phyloP scores from a whole-genome alignment of 1,284 basidiomycete species.

The Cystobasidium slooffiae region DNA sequence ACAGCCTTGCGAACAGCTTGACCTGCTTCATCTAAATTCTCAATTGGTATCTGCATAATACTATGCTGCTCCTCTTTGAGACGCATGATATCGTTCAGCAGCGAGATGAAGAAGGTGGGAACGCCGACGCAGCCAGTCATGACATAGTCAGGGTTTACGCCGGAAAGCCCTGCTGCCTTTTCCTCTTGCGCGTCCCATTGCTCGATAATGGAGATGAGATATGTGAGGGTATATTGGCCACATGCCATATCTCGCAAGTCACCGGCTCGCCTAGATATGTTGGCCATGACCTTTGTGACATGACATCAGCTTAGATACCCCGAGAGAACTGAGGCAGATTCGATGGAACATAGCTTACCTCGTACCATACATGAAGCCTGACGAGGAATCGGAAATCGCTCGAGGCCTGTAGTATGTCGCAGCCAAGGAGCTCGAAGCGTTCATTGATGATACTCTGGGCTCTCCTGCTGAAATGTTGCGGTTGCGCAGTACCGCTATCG shows the following conservation, averaged over 20 bases:
- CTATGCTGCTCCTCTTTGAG: constrained; percentile 39
- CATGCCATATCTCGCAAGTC: constrained; percentile 35
- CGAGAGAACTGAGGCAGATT: neutral
- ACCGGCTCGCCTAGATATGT: constrained; percentile 27
- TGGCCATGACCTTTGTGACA: constrained; percentile 25
- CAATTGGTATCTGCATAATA: constrained; percentile 9
- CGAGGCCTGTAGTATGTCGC: constrained; percentile 1
- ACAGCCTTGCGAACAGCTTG: constrained; percentile 10
- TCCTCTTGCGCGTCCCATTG: constrained; percentile 37
- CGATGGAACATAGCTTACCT: constrained; percentile 3
- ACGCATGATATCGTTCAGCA: constrained; percentile 31
- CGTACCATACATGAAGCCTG: constrained; percentile 39
- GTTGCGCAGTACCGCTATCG: constrained; percentile 35
- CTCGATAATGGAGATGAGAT: constrained; percentile 31
- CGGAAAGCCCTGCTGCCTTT: constrained; percentile 28
- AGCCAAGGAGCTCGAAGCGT: constrained; percentile 20
- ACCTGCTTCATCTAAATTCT: constrained; percentile 30
- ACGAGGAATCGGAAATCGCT: constrained; percentile 34
- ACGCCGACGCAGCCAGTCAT: constrained; percentile 37
- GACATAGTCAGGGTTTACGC: constrained; percentile 29
- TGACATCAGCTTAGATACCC: neutral
- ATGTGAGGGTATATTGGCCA: constrained; percentile 28
- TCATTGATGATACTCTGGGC: constrained; percentile 44
- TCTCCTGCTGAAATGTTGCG: constrained; percentile 35
- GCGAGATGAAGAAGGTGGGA: constrained; percentile 37